phyloP scores from a whole-genome alignment of 2,329 filamentous ascomycete genomes.

The Alternaria sp. region DNA sequence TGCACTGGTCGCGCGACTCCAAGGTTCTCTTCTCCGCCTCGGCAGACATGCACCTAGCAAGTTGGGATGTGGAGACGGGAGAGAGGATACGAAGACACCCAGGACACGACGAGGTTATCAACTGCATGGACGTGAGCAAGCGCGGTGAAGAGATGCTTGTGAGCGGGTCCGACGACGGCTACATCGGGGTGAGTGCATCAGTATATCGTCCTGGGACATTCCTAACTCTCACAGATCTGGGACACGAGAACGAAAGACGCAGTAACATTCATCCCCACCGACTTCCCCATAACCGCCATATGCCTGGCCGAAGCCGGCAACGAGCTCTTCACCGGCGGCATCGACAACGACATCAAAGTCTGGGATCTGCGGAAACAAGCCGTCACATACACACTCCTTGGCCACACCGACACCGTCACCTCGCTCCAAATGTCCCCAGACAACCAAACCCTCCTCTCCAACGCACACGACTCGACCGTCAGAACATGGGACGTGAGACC shows the following conservation, averaged over 20 bases:
- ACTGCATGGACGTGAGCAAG: conserved; percentile 85
- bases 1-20: conserved; percentile 97
- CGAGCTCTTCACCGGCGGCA: conserved; percentile 91
- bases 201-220: background rate
- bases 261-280: conserved; percentile 84
- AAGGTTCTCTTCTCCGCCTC: conserved; percentile 89
- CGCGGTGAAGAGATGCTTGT: conserved; percentile 89
- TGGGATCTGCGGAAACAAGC: conserved; percentile 96
- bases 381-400: conserved; percentile 83
- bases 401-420: conserved; percentile 91
- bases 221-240: conserved; percentile 69
- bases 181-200: conserved; percentile 66
- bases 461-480: conserved; percentile 92
- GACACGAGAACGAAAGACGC: conserved; percentile 91
- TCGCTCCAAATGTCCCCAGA: conserved; percentile 92
- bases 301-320: conserved; percentile 93
- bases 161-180: conserved; percentile 91
- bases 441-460: conserved; percentile 86
- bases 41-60: conserved; percentile 90
- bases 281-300: conserved; percentile 90
- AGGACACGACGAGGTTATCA: conserved; percentile 96
- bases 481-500: conserved; percentile 96
- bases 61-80: conserved; percentile 95
- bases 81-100: conserved; percentile 88
- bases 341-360: conserved; percentile 96